Percentiles rank a stretch among this genome's conserved stretches.
Evolutionary conservation across 176 grass and related monocot species (phyloP).

Genomic region (Juncus effusus): DNA sequence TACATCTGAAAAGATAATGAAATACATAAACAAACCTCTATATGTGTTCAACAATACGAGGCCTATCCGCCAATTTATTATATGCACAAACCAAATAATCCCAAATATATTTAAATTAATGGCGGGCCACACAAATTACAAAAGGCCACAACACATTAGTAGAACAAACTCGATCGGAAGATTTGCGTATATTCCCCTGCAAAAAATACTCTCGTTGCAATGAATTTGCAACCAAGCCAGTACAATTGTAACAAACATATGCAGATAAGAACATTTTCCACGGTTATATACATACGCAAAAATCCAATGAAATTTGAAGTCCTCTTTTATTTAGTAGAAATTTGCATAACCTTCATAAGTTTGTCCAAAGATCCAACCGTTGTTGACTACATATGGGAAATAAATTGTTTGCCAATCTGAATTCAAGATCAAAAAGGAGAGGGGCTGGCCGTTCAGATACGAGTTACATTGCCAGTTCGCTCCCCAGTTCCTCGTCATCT

Average conservation of each 20-base stretch:
- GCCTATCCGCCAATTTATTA: constrained; percentile 20
- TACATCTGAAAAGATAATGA: background rate
- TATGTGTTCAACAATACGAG: background rate
- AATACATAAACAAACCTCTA: constrained; percentile 13
- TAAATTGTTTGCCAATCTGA: constrained; percentile 25
- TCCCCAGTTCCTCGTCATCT: constrained; percentile 44
- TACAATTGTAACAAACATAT: constrained; percentile 13
- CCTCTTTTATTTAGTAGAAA: constrained; percentile 36
- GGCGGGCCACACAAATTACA: background rate
- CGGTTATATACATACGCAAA: background rate
- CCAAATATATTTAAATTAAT: constrained; percentile 13
- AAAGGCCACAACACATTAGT: constrained; percentile 5
- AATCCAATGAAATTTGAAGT: background rate
- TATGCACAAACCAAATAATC: constrained; percentile 26
- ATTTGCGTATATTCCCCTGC: constrained; percentile 27
- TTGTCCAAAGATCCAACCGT: constrained; percentile 59
- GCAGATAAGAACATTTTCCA: background rate
- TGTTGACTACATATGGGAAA: constrained; percentile 26
- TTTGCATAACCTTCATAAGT: constrained; percentile 53
- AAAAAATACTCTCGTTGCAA: background rate
- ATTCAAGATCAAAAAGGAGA: constrained; percentile 57
- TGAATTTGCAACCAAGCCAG: background rate
- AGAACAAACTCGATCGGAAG: background rate
- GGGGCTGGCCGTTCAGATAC: constrained; percentile 28
- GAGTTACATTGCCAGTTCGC: constrained; percentile 41